Evolutionary conservation across 2,329 filamentous ascomycete genomes (phyloP), one percentile per base, ranked within the genome.

Genomic region (Fusarium equiseti): DNA sequence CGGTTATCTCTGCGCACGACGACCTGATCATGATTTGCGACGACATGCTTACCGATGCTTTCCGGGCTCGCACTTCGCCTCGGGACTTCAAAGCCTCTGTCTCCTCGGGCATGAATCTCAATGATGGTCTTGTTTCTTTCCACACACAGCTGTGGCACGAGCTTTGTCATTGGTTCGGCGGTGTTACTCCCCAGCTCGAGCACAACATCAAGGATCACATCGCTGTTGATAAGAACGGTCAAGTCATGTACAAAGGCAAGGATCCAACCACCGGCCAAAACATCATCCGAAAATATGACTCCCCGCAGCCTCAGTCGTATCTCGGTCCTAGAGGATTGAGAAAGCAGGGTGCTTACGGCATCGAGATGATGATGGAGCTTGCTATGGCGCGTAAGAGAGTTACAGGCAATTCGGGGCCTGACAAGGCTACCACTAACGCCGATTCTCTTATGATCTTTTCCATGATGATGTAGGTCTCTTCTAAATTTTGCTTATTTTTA

Each of bases 131-230:
- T 16, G 58, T 63, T 1, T 63, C 60, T 0, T 63, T 63, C 32
- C 42, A 43, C 1, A 63, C 60, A 0, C 60, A 63, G 31, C 26
- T 63, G 3, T 63, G 51, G 18, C 60, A 63, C 8, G 60, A 63
- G 58, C 58, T 63, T 6, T 32, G 38, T 7, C 60, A 63, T 22
- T 63, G 60, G 60, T 63, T 63, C 7, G 60, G 60, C 0, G 60
- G 60, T 12, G 60, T 63, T 3, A 22, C 45, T 15, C 27, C n/a
- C 5, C 24, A 32, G 8, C 9, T 54, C 2, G 42, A 54, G 10
- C 60, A 63, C 38, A 42, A 27, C n/a, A 56, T 63, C 12, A 2
- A 63, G 42, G 60, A 63, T 4, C 48, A 63, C 0, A 9, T 38
- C 8, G 58, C 60, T 3, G 60, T 63, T 0, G 31, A n/a, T 2